Evolutionary conservation across 2,329 filamentous ascomycete species (phyloP).

Genomic region (Neurospora crassa): DNA sequence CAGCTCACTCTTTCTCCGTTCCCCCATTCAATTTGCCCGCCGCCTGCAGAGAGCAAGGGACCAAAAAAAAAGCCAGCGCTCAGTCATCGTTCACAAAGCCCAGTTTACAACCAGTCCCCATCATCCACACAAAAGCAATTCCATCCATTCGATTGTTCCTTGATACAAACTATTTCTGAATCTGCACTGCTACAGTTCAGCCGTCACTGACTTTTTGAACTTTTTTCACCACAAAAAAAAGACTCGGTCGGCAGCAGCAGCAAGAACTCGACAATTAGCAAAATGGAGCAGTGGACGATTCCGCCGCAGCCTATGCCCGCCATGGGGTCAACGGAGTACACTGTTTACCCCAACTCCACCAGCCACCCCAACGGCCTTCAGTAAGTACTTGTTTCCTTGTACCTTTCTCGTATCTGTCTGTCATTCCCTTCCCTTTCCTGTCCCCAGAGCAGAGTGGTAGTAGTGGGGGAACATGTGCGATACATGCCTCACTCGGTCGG

Average conservation of each 20-base stretch:
- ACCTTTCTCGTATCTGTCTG: constrained; percentile 19
- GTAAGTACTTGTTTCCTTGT: constrained; percentile 36
- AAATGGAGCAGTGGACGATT: constrained; percentile 52
- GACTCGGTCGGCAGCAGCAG: neutral
- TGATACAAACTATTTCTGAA: neutral
- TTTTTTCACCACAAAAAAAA: neutral
- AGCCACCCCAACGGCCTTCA: constrained; percentile 46
- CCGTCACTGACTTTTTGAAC: neutral
- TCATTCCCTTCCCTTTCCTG: constrained; percentile 1
- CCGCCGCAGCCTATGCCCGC: constrained; percentile 25
- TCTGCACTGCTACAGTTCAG: neutral
- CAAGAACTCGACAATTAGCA: neutral
- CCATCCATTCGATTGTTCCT: neutral
- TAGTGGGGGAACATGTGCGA: neutral
- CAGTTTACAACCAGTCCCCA: neutral
- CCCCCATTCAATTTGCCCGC: neutral
- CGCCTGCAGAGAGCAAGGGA: neutral
- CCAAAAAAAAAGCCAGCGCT: neutral
- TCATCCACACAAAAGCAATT: neutral
- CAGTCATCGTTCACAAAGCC: neutral
- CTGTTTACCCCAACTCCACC: constrained; percentile 38
- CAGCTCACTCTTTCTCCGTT: neutral
- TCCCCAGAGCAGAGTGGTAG: neutral
- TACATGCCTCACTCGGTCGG: neutral
- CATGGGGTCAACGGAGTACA: constrained; percentile 39